Evolutionary conservation across 371 early-diverging fungal species (phyloP).

Genomic region (Actinomucor elegans): DNA sequence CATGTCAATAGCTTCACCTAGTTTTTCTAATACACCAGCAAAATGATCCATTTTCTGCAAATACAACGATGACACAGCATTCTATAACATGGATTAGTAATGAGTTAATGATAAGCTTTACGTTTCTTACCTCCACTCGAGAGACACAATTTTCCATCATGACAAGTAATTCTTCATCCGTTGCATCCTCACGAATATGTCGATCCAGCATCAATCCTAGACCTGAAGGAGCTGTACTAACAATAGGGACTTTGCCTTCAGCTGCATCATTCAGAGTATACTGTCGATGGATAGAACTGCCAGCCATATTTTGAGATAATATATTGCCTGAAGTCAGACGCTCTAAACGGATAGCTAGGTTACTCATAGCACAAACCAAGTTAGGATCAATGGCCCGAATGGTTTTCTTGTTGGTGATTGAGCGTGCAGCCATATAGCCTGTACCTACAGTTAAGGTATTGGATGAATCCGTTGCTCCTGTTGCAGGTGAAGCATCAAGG

Average conservation of each 20-base stretch:
- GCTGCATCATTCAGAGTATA: constrained; percentile 6
- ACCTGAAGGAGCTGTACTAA: constrained; percentile 20
- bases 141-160: constrained; percentile 63
- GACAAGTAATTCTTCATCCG: constrained; percentile 56
- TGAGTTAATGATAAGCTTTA: background rate
- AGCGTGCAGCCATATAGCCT: background rate
- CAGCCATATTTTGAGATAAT: constrained; percentile 21
- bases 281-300: constrained; percentile 24
- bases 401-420: background rate
- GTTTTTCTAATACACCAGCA: constrained; percentile 54
- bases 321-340: constrained; percentile 39
- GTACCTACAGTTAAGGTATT: background rate
- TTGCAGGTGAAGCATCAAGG: background rate
- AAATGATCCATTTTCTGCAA: constrained; percentile 58
- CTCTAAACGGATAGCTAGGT: constrained; percentile 44
- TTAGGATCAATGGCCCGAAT: constrained; percentile 34
- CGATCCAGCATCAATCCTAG: constrained; percentile 33
- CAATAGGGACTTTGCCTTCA: constrained; percentile 22
- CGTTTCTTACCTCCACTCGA: constrained; percentile 54
- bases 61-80: constrained; percentile 59
- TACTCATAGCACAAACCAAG: constrained; percentile 34
- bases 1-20: constrained; percentile 56
- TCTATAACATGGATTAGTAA: constrained; percentile 27
- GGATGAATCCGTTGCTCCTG: background rate
- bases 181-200: constrained; percentile 54